Conservation (phyloP, 805 yeast species). For the Jamesozyma rosinii region DNA sequence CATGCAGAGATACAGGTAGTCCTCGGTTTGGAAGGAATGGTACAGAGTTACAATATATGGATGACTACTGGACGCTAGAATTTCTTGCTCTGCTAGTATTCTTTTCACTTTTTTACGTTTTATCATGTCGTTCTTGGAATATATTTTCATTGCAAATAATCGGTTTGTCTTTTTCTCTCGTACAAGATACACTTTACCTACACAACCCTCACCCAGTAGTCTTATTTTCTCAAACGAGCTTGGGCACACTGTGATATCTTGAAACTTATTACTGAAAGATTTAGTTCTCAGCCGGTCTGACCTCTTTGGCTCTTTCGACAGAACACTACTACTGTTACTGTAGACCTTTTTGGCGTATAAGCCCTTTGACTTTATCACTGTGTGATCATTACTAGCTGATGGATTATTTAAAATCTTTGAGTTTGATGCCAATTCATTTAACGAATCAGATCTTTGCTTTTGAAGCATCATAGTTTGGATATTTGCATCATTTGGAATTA, state of each 20-base stretch:
- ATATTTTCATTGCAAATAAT: conserved; percentile 85
- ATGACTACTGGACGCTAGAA: conserved; percentile 87
- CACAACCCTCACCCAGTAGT: conserved; percentile 94
- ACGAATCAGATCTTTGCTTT: conserved; percentile 5
- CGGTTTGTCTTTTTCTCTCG: conserved; percentile 67
- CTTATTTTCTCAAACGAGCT: conserved; percentile 81
- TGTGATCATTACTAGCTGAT: background rate
- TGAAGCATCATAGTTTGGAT: background rate
- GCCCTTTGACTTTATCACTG: background rate
- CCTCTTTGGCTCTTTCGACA: conserved; percentile 22
- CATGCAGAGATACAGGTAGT: conserved; percentile 86
- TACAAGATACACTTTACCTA: conserved; percentile 91
- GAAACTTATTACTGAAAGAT: conserved; percentile 56
- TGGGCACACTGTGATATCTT: conserved; percentile 76
- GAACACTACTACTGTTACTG: background rate
- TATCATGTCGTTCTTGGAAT: conserved; percentile 87
- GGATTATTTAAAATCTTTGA: conserved; percentile 2
- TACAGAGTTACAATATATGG: conserved; percentile 94
- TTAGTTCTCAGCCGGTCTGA: conserved; percentile 34
- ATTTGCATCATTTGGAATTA: conserved; percentile 2
- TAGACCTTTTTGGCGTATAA: background rate
- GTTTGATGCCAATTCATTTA: conserved; percentile 5
- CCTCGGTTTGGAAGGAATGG: conserved; percentile 93
- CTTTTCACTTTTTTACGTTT: conserved; percentile 89
- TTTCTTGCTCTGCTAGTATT: conserved; percentile 93